Conservation (phyloP, 148 eudicot genomes). For the Vaccinium myrtillus region DNA sequence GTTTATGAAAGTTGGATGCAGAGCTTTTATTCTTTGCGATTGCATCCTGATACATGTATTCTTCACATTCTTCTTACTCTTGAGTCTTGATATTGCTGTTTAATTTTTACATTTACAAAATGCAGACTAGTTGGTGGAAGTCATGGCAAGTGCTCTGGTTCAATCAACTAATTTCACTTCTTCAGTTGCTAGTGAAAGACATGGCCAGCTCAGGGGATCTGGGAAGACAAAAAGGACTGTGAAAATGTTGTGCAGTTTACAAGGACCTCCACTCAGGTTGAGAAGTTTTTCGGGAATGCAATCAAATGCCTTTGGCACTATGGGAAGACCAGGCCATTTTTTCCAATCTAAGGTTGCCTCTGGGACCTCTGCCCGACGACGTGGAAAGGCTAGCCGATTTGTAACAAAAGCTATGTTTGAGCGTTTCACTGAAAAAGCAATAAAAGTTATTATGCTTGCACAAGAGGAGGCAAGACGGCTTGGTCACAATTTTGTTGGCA, state of each 20-base stretch:
- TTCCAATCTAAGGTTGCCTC: constrained; percentile 62
- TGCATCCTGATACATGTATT: neutral
- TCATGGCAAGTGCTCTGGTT: constrained; percentile 79
- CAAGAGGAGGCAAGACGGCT: constrained; percentile 95
- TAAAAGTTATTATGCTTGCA: constrained; percentile 96
- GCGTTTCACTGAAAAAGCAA: constrained; percentile 95
- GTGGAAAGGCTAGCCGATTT: constrained; percentile 45
- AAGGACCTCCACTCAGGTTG: constrained; percentile 40
- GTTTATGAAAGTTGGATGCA: neutral
- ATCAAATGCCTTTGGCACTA: constrained; percentile 52
- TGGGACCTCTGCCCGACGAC: constrained; percentile 35
- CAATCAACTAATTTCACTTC: constrained; percentile 54
- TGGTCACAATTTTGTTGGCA: constrained; percentile 96
- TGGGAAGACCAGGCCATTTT: constrained; percentile 41
- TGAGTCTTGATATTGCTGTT: neutral
- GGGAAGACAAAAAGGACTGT: constrained; percentile 44
- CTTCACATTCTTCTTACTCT: neutral
- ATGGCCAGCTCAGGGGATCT: constrained; percentile 48
- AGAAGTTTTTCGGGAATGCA: constrained; percentile 67
- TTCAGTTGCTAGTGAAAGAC: constrained; percentile 50
- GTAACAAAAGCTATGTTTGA: constrained; percentile 87
- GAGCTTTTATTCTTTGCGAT: neutral
- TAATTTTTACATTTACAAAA: neutral
- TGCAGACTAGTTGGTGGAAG: constrained; percentile 42
- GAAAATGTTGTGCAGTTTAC: constrained; percentile 52